Evolutionary conservation across 108 stramenopile species (phyloP).

Genomic region (Cyclotella cryptica): DNA sequence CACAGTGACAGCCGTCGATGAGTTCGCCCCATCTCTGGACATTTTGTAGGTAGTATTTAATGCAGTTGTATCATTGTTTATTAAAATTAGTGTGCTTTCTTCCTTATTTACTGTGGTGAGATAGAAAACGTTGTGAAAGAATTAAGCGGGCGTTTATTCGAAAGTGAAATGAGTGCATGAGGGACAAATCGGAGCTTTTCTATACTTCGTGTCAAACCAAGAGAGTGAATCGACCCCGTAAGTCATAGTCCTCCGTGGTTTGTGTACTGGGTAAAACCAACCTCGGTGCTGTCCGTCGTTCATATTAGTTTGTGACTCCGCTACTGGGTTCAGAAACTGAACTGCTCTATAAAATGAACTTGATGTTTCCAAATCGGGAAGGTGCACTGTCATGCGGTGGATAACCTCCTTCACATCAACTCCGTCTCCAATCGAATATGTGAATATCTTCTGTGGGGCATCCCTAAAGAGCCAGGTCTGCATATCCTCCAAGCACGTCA

Average conservation of each 20-base stretch:
- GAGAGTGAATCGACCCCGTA: neutral
- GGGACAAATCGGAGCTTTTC: neutral
- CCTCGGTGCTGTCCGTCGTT: neutral
- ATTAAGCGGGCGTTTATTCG: neutral
- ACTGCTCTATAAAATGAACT: conserved; percentile 26
- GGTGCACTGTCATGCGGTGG: conserved; percentile 19
- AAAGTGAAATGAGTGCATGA: conserved; percentile 3
- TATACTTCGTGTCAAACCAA: conserved; percentile 9
- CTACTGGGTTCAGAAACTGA: neutral
- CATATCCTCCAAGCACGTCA: conserved; percentile 49
- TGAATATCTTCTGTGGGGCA: conserved; percentile 14
- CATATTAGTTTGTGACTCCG: neutral
- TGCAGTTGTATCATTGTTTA: neutral
- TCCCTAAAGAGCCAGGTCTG: conserved; percentile 54
- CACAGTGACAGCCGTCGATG: neutral
- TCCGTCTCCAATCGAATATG: conserved; percentile 6
- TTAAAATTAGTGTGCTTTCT: neutral
- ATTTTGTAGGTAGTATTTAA: neutral
- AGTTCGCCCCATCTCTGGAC: neutral
- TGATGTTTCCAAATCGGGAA: conserved; percentile 49
- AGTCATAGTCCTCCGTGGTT: neutral
- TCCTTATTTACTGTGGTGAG: neutral
- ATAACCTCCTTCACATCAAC: conserved; percentile 28
- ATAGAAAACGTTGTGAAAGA: too few species aligned
- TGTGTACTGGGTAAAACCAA: neutral